phyloP scores from a whole-genome alignment of 768 basidiomycete genomes.

The Rhizopogon vulgaris region DNA sequence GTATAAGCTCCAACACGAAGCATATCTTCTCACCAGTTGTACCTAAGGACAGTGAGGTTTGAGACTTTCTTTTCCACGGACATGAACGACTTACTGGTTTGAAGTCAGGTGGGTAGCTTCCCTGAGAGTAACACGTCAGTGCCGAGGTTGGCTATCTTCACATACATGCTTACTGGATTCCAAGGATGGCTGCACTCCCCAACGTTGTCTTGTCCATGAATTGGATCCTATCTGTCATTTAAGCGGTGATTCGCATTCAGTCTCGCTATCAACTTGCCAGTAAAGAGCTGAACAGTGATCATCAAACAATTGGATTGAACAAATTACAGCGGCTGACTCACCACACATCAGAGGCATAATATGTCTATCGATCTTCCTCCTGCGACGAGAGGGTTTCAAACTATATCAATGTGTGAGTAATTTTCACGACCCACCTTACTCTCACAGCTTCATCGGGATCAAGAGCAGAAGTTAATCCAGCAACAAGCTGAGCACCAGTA shows the following conservation, averaged over 20 bases:
- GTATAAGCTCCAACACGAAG: not conserved
- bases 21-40: conserved; percentile 42
- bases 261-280: conserved; percentile 27
- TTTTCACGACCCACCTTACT: conserved; percentile 33
- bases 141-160: not conserved
- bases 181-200: conserved; percentile 55
- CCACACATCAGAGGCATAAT: conserved; percentile 59
- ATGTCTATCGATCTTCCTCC: conserved; percentile 55
- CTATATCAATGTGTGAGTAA: not conserved
- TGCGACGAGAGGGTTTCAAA: conserved; percentile 4
- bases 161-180: conserved; percentile 41
- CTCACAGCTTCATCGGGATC: conserved; percentile 42
- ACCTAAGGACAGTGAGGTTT: conserved; percentile 28
- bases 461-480: conserved; percentile 31
- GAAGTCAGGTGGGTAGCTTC: conserved; percentile 51
- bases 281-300: conserved; percentile 33
- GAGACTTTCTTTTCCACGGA: not conserved
- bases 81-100: conserved; percentile 39
- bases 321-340: conserved; percentile 38
- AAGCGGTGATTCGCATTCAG: not conserved
- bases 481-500: conserved; percentile 48
- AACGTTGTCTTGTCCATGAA: conserved; percentile 68
- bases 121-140: conserved; percentile 24
- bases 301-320: not conserved
- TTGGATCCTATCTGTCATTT: conserved; percentile 39